These are phyloP conservation scores for Parafenestella ontariensis DNA, from an alignment of 2,329 filamentous ascomycete species.

Conservation along the genomic window DNA sequence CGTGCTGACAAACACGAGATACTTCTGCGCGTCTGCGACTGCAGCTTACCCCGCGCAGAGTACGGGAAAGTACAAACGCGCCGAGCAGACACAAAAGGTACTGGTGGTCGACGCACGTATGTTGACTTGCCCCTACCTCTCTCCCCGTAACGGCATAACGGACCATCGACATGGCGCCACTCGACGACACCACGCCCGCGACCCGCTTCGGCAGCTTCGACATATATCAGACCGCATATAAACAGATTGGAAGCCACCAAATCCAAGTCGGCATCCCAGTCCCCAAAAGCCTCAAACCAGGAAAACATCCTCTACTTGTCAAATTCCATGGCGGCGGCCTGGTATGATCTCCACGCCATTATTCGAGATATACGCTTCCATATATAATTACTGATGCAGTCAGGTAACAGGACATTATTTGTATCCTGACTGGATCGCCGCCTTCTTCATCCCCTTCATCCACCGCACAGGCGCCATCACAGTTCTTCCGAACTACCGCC, in stretches of 20 bases:
- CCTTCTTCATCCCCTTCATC: slow-evolving; percentile 49
- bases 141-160: too few relatives aligned
- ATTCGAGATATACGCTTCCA: too few relatives aligned
- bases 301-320: slow-evolving; percentile 51
- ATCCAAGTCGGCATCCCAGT: slow-evolving; percentile 51
- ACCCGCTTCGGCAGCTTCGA: slow-evolving; percentile 50
- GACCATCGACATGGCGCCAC: slow-evolving; percentile 14
- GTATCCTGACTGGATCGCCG: slow-evolving; percentile 38
- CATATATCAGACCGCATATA: slow-evolving; percentile 51
- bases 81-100: too few relatives aligned
- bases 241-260: slow-evolving; percentile 47
- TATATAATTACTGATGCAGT: neutral
- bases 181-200: slow-evolving; percentile 26
- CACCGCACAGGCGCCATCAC: slow-evolving; percentile 53
- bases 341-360: slow-evolving; percentile 26
- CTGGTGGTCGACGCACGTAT: too few relatives aligned
- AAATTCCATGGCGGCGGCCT: slow-evolving; percentile 56
- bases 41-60: neutral
- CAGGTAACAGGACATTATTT: slow-evolving; percentile 37
- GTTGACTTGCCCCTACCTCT: too few relatives aligned
- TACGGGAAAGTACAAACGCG: too few relatives aligned
- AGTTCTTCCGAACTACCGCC: slow-evolving; percentile 59
- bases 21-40: neutral
- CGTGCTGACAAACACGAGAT: neutral
- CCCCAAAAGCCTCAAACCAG: slow-evolving; percentile 44